Evolutionary conservation across 192 early-diverging fungal genomes (phyloP).

Genomic region (Allomyces macrogynus): DNA sequence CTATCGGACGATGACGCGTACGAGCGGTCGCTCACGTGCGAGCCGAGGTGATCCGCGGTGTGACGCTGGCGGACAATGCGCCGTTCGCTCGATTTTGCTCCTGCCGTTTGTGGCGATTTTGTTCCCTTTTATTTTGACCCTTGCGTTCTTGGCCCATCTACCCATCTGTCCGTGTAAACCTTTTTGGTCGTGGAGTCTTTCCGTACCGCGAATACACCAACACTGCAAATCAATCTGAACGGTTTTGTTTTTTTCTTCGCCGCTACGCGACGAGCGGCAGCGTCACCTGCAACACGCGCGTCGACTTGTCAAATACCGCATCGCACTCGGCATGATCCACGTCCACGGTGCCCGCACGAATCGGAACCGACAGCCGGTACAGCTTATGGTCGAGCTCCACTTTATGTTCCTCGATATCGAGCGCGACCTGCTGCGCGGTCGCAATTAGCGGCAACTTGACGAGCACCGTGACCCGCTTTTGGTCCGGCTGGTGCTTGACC

Average conservation of each 20-base stretch:
- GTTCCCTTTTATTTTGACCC: no score
- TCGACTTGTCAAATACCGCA: neutral
- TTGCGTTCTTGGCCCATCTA: no score
- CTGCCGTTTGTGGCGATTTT: no score
- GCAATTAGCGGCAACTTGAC: neutral
- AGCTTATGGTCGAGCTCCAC: neutral
- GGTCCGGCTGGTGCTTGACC: neutral
- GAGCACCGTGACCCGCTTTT: neutral
- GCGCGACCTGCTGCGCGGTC: neutral
- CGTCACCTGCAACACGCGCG: neutral
- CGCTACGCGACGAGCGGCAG: neutral
- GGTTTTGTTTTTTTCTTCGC: no score
- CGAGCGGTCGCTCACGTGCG: slow-evolving; percentile 19
- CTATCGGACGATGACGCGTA: slow-evolving; percentile 30
- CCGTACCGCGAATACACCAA: no score
- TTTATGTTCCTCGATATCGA: neutral
- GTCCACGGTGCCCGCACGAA: neutral
- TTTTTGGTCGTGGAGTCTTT: neutral
- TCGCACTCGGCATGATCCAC: neutral
- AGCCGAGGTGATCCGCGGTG: slow-evolving; percentile 9
- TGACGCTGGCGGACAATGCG: no score
- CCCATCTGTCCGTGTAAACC: neutral
- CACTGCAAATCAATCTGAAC: no score
- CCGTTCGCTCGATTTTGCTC: no score
- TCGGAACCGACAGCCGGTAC: neutral